Evolutionary conservation across 2,329 filamentous ascomycete genomes (phyloP), one percentile per base, ranked within the genome.

Genomic region (Ophiosphaerella herpotricha): DNA sequence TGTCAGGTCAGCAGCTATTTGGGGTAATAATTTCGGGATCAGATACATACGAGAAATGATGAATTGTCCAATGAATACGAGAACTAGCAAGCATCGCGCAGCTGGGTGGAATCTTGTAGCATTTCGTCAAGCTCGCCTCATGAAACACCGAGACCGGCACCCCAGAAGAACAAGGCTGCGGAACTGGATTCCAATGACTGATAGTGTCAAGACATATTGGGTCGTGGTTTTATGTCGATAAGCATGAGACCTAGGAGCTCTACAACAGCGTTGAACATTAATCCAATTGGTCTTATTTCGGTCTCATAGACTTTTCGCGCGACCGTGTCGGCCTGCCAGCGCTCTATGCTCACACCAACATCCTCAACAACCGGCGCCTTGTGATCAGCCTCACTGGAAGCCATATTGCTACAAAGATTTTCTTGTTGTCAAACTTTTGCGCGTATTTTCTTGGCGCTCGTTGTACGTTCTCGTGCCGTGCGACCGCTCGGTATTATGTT

Each of bases 101-200:
- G 33, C 24, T 43, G 12, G 8, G 34, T n/a, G 5, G 48, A 42
- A 41, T 47, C 13, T 29, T 47, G 37, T 8, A 51, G 43, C 7
- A 18, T 23, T 16, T 33, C 33, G 36, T 51, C 48, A 13, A 47
- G 43, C n/a, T 51, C 13, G 14, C 48, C 48, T 36, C 24, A 8
- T 31, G 33, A 43, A 5, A 46, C 43, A 12, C 32, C 38, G 23
- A 47, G 33, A 6, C 43, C 48, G n/a, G n/a, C 21, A 7, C 39
- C 48, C 43, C 48, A 51, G 29, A 51, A 47, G 18, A 39, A 26
- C 2, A 51, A 33, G 5, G 48, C 39, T 12, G 48, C 43, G 7
- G 41, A 32, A 23, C 35, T 47, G n/a, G 14, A 14, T 13, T 51
- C 43, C 2, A 51, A 13, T 5, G 43, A 39, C 6, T 23, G 24